Evolutionary conservation across 441 rosid genomes (phyloP), one percentile per base, ranked within the genome.

Genomic region (Populus hybrid): DNA sequence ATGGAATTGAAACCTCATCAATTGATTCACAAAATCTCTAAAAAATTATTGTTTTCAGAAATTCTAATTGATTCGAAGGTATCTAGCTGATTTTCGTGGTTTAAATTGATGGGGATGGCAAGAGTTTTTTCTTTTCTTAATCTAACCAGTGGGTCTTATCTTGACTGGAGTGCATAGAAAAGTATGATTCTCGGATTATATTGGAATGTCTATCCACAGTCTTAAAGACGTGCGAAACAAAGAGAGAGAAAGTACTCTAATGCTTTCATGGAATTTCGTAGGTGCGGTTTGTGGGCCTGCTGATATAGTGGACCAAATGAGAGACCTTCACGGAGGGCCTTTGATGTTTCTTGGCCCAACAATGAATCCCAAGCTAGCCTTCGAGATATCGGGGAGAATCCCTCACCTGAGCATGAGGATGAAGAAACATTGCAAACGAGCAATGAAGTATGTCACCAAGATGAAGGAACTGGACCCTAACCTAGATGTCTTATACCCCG

Each of bases 331-430:
- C 79, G 93, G 89, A 69, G 99, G 99, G 19, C n/a, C 94, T 6
- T 61, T 94, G 24, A 92, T 95, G 99, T 88, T 95, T n/a, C 79
- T 95, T 1, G 99, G 99, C 34, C 98, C 98, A 66, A 95, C 98
- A 35, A 94, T 94, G 99, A 95, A 95, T 67, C 88, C 99, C 11
- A 95, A 95, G 78, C 92, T 94, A 16, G 99, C 99, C 3, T 94
- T 90, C 59, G 97, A 94, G 73, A 81, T 95, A 6, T 92, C 98
- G 0, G 95, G 91, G 71, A 84, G 98, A 30, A 83, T 94, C 40
- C 99, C 99, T 69, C 97, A 95, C 79, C 76, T 95, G 75, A 85
- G 89, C 78, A 87, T 95, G 6, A 86, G 99, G 75, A 91, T 95
- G 92, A 95, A 84, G 75, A 98, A 94, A 84, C 99, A 95, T 21